Base-by-base conservation (phyloP, 2,329 filamentous ascomycete genomes). In the Huntiella moniliformis region DNA sequence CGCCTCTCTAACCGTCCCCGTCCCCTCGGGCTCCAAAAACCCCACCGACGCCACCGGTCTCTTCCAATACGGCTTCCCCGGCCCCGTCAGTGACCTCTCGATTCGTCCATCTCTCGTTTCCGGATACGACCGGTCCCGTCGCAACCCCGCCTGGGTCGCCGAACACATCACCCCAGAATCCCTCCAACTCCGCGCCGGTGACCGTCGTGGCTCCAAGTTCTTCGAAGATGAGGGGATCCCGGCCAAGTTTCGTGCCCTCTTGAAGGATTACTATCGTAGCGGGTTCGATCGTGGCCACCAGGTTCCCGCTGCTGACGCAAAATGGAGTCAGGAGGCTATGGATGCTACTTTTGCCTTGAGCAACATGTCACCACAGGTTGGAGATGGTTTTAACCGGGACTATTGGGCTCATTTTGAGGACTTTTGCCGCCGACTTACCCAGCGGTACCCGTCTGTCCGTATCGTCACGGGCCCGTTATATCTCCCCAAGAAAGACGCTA, bases 321-420 rank as follows among this genome's bases (percentile, higher is more conserved):
- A 92, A 66, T 98, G 91, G 87, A 83, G 78, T 52, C 91, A 98
- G 63, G 62, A 73, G 33, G 87, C 91, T 52, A 94, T 98, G 85
- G 77, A 98, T 63, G 84, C 83, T 48, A 98, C 91, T 2, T 98
- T 98, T 58, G 79, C 76, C 57, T 72, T 98, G 47, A 80, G 73
- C 58, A 98, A 98, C 66, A 98, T 98, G 87, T 94, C 87, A 58
- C 91, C 91, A 31, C 91, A 98, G 65, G 91, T 98, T 28, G 91
- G 91, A 53, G 85, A 95, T 59, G 91, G 91, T 49, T 98, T 98
- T 71, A 98, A 98, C 66, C 74, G 91, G 44, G 91, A 98, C 66
- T 98, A 98, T 73, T 98, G 91, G 91, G 82, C 91, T 34, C 91
- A 98, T 61, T 87, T 98, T 54, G 91, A 98, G 65, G 88, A 95